Percentiles rank a stretch among this genome's conserved stretches.
phyloP scores from a whole-genome alignment of 73 alveolate genomes.

The Uronychia setigera region DNA sequence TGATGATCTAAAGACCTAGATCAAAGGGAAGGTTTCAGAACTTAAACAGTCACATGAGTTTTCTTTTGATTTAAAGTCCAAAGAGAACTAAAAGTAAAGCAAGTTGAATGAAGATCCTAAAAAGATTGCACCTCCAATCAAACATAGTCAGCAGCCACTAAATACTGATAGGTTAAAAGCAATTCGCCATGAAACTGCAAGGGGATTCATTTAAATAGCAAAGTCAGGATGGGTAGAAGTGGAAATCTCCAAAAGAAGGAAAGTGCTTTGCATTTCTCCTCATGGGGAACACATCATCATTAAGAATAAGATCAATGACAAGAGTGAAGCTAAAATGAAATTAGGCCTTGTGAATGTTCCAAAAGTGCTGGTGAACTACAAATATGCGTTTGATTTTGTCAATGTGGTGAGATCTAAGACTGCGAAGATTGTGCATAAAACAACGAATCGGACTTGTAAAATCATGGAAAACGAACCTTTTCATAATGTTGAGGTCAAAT shows the following conservation, averaged over 20 bases:
- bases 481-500: conserved; percentile 30
- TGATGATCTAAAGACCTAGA: not conserved
- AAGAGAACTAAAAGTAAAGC: conserved; percentile 2
- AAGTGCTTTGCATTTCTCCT: conserved; percentile 35
- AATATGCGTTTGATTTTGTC: conserved; percentile 45
- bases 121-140: not conserved
- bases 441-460: not conserved
- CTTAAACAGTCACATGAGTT: not conserved
- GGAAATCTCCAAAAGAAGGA: conserved; percentile 6
- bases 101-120: conserved; percentile 16
- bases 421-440: conserved; percentile 31
- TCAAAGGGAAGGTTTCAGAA: not conserved
- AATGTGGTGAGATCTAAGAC: conserved; percentile 31
- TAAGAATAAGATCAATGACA: not conserved
- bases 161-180: conserved; percentile 8
- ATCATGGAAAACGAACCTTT: conserved; percentile 53
- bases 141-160: not conserved
- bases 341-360: not conserved
- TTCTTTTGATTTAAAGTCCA: not conserved
- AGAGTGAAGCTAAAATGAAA: not conserved
- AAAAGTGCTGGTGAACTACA: conserved; percentile 21
- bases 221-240: conserved; percentile 13
- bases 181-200: conserved; percentile 18
- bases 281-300: conserved; percentile 15
- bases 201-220: conserved; percentile 25